Conservation (phyloP, 2,329 filamentous ascomycete genomes). For the Colletotrichum sansevieriae region DNA sequence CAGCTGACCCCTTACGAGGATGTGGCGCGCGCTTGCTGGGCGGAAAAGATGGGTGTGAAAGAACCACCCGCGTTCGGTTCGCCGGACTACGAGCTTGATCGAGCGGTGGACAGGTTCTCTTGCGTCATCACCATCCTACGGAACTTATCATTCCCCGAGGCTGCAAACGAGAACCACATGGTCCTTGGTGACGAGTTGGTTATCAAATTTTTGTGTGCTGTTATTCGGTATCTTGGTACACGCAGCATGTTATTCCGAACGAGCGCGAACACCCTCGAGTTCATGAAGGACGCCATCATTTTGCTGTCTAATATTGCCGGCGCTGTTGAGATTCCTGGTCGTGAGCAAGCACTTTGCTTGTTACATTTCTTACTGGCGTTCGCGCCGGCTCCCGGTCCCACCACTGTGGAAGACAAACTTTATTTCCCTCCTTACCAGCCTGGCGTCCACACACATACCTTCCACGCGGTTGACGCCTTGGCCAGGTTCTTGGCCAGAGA, state of each 20-base stretch:
- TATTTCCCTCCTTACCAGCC: constrained; percentile 88
- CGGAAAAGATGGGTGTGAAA: constrained; percentile 79
- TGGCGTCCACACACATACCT: constrained; percentile 85
- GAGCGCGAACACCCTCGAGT: constrained; percentile 88
- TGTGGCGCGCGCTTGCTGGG: constrained; percentile 80
- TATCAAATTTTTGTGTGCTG: constrained; percentile 84
- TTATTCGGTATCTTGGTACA: constrained; percentile 89
- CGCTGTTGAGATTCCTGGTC: constrained; percentile 82
- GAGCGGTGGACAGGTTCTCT: constrained; percentile 87
- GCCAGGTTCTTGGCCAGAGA: constrained; percentile 94
- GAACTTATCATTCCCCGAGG: constrained; percentile 84
- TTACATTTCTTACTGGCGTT: constrained; percentile 93
- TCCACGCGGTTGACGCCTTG: constrained; percentile 88
- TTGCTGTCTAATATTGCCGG: constrained; percentile 91
- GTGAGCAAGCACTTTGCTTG: constrained; percentile 88
- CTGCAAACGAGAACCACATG: constrained; percentile 72
- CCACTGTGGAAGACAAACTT: constrained; percentile 64
- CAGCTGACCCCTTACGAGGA: constrained; percentile 90
- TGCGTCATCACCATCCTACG: constrained; percentile 93
- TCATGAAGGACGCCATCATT: constrained; percentile 95
- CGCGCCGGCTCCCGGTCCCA: constrained; percentile 82
- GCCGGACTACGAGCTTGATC: constrained; percentile 83
- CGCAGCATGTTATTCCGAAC: constrained; percentile 87
- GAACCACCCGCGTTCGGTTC: constrained; percentile 82
- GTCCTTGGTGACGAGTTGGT: constrained; percentile 82